Evolutionary conservation across 1,284 basidiomycete genomes (phyloP), one percentile per base, ranked within the genome.

Genomic region (Anthracocystis setariae): DNA sequence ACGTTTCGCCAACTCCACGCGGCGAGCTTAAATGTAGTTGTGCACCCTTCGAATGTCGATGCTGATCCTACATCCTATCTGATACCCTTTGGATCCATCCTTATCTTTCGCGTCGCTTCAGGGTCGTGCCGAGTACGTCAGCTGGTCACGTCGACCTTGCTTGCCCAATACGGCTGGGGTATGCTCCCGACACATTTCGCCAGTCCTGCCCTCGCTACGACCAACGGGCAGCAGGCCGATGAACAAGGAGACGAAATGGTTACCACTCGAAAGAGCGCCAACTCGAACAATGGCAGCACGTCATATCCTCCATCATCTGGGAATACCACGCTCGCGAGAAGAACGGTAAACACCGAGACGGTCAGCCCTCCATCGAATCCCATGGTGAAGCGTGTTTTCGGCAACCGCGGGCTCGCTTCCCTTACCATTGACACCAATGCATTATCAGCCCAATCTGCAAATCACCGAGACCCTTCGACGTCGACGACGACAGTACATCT

Each of bases 121-220:
- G 29, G 29, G 7, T 29, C 29, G 29, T 29, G 29, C 29, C 12
- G 29, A 12, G 7, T 29, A 29, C 29, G 7, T 29, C 7, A 29
- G 29, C 29, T 29, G 29, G 29, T 29, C 29, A 29, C 7, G 12
- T 12, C 29, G 29, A 29, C 29, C 29, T 29, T 29, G 29, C 7
- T 29, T 29, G 29, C 29, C 29, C 29, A 12, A 29, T 29, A 7
- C 55, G 46, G 46, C 32, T 55, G 52, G 66, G 60, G 57, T 43
- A 71, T 71, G 68, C 68, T 71, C 33, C 68, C 68, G 20, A 71
- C 58, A 24, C 58, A 71, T 43, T 65, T 71, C 58, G 54, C 56
- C 47, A 53, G 58, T 32, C 53, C 50, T 46, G 54, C 46, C 53
- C 42, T 49, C 32, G 37, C 43, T 29, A 27, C 40, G 9, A 17